Conservation (phyloP, 1,284 basidiomycete genomes). For the Abortiporus biennis region DNA sequence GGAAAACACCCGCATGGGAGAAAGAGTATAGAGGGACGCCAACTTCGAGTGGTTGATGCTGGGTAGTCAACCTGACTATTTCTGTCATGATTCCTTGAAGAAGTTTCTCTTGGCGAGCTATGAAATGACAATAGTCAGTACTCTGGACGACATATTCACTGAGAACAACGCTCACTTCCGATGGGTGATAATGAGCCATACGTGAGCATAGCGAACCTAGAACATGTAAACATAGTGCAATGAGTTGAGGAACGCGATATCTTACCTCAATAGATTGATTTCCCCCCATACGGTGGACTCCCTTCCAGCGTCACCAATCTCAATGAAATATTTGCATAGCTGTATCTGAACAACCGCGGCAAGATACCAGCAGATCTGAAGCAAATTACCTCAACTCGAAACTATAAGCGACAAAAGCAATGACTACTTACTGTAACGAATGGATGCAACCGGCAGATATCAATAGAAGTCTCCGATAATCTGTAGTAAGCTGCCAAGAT, state of each 20-base stretch:
- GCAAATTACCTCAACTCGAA: conserved; percentile 4
- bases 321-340: conserved; percentile 78
- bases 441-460: conserved; percentile 73
- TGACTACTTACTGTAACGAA: conserved; percentile 60
- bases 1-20: conserved; percentile 61
- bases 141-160: conserved; percentile 2
- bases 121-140: conserved; percentile 9
- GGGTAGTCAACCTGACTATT: conserved; percentile 74
- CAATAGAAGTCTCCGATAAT: conserved; percentile 69
- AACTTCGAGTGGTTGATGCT: conserved; percentile 70
- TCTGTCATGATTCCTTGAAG: conserved; percentile 80
- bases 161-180: conserved; percentile 49
- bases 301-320: conserved; percentile 58
- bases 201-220: conserved; percentile 72
- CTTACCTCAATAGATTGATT: conserved; percentile 72
- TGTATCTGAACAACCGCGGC: conserved; percentile 81
- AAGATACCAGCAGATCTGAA: conserved; percentile 81
- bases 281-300: conserved; percentile 79
- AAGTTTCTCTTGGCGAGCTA: conserved; percentile 73
- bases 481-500: conserved; percentile 71
- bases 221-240: conserved; percentile 10
- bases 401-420: background rate
- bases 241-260: conserved; percentile 4
- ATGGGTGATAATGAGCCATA: conserved; percentile 77
- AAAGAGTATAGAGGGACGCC: conserved; percentile 75